phyloP scores from a whole-genome alignment of 2,329 filamentous ascomycete species.

The Curvularia eragrostidis region DNA sequence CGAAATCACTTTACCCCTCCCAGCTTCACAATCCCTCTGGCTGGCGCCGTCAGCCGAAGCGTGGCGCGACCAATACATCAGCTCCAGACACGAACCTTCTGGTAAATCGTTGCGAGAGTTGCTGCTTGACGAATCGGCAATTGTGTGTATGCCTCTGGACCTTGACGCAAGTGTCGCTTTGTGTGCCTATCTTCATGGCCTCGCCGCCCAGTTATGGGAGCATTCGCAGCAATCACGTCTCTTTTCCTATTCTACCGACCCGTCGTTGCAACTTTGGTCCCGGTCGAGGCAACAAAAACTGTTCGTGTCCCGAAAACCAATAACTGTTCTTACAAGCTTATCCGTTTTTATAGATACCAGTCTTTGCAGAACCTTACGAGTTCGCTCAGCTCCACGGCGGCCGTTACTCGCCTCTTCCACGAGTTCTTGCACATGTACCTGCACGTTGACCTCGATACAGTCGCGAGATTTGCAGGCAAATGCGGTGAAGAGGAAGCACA shows the following conservation, averaged over 20 bases:
- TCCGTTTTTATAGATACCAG: background rate
- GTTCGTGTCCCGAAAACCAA: background rate
- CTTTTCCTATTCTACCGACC: background rate
- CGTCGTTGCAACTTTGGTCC: background rate
- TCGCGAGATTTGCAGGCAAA: background rate
- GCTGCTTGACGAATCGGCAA: background rate
- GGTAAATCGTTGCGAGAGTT: background rate
- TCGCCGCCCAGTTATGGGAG: background rate
- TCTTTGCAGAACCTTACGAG: background rate
- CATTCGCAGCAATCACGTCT: background rate
- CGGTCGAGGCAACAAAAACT: background rate
- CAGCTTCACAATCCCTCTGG: background rate
- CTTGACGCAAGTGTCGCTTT: background rate
- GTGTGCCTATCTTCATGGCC: background rate
- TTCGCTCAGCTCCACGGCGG: background rate
- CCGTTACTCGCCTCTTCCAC: background rate
- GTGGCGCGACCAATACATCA: background rate
- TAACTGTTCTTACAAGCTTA: background rate
- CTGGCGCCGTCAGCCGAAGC: background rate
- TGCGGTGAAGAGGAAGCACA: background rate
- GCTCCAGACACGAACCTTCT: background rate
- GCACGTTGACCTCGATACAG: background rate
- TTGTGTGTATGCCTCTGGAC: background rate
- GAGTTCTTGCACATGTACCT: background rate
- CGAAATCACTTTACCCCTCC: background rate